Conservation (phyloP, 768 basidiomycete species). For the Amanita rimosa region DNA sequence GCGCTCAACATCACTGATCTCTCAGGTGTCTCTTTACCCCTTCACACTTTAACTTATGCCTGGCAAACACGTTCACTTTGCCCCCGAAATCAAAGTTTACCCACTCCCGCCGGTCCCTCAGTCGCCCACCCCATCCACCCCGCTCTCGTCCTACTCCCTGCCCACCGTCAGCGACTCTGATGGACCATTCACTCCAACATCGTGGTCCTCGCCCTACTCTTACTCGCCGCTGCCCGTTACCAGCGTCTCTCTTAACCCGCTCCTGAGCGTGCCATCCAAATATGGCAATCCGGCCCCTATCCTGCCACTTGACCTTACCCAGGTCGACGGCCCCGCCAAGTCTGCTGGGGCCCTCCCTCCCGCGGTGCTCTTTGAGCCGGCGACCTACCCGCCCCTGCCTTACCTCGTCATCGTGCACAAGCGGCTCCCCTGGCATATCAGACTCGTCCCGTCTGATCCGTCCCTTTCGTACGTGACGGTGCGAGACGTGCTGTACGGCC, state of each 20-base stretch:
- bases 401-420: slow-evolving; percentile 3
- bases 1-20: too few relatives aligned
- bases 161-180: slow-evolving; percentile 9
- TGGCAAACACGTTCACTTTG: slow-evolving; percentile 14
- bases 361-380: slow-evolving; percentile 1
- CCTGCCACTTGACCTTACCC: not conserved
- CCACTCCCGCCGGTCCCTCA: slow-evolving; percentile 11
- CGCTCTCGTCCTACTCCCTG: slow-evolving; percentile 8
- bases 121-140: slow-evolving; percentile 11
- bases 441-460: slow-evolving; percentile 6
- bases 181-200: slow-evolving; percentile 10
- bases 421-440: slow-evolving; percentile 4
- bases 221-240: slow-evolving; percentile 10
- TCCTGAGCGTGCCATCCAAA: slow-evolving; percentile 7
- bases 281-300: not conserved
- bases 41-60: not conserved
- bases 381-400: slow-evolving; percentile 1
- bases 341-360: not conserved
- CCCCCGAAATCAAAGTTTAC: slow-evolving; percentile 6
- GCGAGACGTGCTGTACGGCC: slow-evolving; percentile 33
- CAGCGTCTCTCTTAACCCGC: slow-evolving; percentile 8
- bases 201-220: slow-evolving; percentile 9
- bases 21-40: too few relatives aligned
- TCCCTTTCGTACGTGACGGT: slow-evolving; percentile 19
- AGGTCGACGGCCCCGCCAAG: not conserved